A percentile compares a stretch with the other conserved stretches of the same genome.
Evolutionary conservation across 768 basidiomycete species (phyloP).

Genomic region (Tricholoma matsutake): DNA sequence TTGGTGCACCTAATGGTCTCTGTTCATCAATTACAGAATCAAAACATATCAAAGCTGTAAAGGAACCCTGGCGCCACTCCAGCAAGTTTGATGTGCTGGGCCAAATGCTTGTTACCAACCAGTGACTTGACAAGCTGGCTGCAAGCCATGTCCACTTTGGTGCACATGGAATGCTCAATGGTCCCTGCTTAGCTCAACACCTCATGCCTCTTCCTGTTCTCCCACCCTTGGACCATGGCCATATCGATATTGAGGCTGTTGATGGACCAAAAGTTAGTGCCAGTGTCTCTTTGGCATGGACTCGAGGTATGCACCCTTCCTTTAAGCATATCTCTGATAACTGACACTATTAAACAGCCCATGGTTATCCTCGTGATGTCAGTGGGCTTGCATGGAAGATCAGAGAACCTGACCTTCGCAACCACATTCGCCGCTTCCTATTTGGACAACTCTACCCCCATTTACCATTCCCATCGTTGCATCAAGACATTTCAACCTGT

Average conservation of each 20-base stretch:
- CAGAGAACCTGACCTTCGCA: constrained; percentile 6
- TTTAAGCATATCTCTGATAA: not conserved
- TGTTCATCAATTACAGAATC: no score
- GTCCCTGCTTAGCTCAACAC: not conserved
- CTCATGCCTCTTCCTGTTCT: not conserved
- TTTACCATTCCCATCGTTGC: not conserved
- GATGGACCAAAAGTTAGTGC: not conserved
- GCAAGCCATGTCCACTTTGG: constrained; percentile 6
- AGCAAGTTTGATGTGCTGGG: constrained; percentile 15
- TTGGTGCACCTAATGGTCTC: no score
- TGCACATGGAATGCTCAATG: not conserved
- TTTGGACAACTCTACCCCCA: not conserved
- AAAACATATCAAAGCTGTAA: no score
- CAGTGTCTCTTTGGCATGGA: constrained; percentile 1
- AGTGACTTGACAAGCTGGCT: no score
- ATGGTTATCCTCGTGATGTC: not conserved
- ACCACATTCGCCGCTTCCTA: constrained; percentile 15
- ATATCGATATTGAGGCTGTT: not conserved
- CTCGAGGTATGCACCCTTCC: not conserved
- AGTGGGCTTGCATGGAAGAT: not conserved
- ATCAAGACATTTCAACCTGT: not conserved
- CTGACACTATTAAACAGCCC: not conserved
- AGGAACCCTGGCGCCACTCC: constrained; percentile 19
- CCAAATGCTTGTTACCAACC: constrained; percentile 20
- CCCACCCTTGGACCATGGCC: no score